phyloP scores from a whole-genome alignment of 306 rosid species.

The Begonia peltatifolia region DNA sequence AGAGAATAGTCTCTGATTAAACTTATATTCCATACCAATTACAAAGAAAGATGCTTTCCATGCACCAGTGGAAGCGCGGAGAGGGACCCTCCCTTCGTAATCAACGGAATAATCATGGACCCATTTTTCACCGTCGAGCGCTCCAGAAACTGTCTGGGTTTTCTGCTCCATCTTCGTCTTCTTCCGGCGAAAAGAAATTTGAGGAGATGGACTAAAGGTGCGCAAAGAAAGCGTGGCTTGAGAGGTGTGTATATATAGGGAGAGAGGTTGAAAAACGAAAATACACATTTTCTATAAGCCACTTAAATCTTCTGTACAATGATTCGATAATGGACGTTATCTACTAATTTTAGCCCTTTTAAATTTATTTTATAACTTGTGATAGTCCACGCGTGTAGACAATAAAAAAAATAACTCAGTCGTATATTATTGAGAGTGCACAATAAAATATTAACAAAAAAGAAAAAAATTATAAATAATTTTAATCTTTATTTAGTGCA shows the following conservation, averaged over 20 bases:
- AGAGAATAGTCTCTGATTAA: background rate
- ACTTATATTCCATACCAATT: conserved; percentile 23
- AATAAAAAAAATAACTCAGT: no score
- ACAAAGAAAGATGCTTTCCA: conserved; percentile 62
- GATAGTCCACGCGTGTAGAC: no score
- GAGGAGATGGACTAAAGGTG: background rate
- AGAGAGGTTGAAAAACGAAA: background rate
- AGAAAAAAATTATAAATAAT: no score
- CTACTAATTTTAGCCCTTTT: no score
- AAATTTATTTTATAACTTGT: no score
- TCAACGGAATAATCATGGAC: conserved; percentile 56
- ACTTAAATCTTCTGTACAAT: no score
- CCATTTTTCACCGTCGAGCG: conserved; percentile 18
- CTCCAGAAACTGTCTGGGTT: background rate
- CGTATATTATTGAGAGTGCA: no score
- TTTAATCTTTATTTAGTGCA: no score
- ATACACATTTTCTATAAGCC: no score
- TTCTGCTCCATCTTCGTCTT: conserved; percentile 19
- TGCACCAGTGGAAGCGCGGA: conserved; percentile 50
- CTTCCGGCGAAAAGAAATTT: background rate
- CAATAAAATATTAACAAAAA: no score
- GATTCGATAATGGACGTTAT: no score
- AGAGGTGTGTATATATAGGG: background rate
- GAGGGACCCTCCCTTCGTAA: conserved; percentile 38
- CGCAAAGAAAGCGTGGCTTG: background rate